Base-by-base conservation (phyloP, 1,284 basidiomycete species). In the Moesziomyces globuligerus region DNA sequence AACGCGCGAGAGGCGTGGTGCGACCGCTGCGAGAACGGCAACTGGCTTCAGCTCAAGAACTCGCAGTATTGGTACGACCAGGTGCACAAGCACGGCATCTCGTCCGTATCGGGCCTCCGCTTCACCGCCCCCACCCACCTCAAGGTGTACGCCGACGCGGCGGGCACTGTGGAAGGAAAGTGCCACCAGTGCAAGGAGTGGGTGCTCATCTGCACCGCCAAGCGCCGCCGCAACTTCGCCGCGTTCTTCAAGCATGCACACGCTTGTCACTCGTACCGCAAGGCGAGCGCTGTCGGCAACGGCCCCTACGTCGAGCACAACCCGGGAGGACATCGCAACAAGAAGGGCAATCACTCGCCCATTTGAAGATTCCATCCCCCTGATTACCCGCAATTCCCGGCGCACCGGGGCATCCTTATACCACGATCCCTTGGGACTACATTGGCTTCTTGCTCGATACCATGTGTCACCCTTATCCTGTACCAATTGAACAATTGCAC, bases 1-100 rank as follows among this genome's bases (percentile, higher is more conserved):
- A 70, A 72, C 23, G 55, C 68, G 3, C 53, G 75, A 17, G 75
- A 77, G 47, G 75, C 68, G 24, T 77, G 69, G 69, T 77, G 75
- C 54, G 72, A 68, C 37, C 66, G 68, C 1, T 77, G 75, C 46
- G 70, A 74, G 43, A 51, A 57, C 44, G 75, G 75, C 48, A 69
- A 66, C 45, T 77, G 75, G 75, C 39, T 77, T 24, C 69, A 75
- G 50, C 44, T 77, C 20, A 77, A 77, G 49, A 74, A 70, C 40
- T 71, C 62, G 45, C 72, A 75, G 57, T 75, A 75, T 51, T 74
- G 75, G 75, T 76, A 75, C 47, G 74, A 77, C 48, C 62, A 74
- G 32, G 74, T 71, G 20, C 59, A 68, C 61, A 74, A 69, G 52
- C 75, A 77, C 41, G 75, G 75, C 34, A 70, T 77, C 60, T 66